Conservation (phyloP, 306 rosid genomes). For the Prunus campanulata region DNA sequence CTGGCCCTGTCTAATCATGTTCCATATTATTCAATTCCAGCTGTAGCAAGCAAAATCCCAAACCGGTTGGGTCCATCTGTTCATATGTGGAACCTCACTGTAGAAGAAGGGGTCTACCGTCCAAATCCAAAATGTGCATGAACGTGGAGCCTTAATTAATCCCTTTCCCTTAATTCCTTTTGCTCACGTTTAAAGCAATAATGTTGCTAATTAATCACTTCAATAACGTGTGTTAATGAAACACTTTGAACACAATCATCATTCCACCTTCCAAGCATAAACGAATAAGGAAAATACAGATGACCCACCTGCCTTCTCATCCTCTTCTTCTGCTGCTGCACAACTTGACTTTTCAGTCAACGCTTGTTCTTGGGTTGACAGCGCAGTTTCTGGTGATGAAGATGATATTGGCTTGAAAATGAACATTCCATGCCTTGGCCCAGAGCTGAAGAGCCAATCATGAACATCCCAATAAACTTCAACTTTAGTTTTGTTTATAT, state of each 20-base stretch:
- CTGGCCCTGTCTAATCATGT: constrained; percentile 33
- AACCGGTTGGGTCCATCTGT: constrained; percentile 23
- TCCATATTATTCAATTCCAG: constrained; percentile 22
- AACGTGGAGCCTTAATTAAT: constrained; percentile 5
- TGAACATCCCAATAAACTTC: constrained; percentile 95
- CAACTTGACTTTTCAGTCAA: constrained; percentile 32
- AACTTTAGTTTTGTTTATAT: constrained; percentile 53
- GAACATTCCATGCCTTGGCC: constrained; percentile 73
- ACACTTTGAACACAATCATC: not conserved
- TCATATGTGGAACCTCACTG: not conserved
- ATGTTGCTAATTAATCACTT: not conserved
- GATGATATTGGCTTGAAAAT: constrained; percentile 66
- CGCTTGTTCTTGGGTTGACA: constrained; percentile 9
- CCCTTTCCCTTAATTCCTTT: not conserved
- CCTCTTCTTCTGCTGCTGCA: constrained; percentile 32
- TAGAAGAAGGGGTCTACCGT: not conserved
- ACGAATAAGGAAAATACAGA: constrained; percentile 64
- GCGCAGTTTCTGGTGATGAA: constrained; percentile 17
- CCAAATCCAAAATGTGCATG: not conserved
- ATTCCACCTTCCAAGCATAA: constrained; percentile 86
- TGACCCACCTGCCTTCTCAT: constrained; percentile 32
- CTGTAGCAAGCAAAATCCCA: constrained; percentile 19
- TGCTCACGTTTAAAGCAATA: not conserved
- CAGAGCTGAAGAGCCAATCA: constrained; percentile 84
- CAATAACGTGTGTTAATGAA: not conserved